phyloP scores from a whole-genome alignment of 805 yeast species.

The Candida coquimbonensis region DNA sequence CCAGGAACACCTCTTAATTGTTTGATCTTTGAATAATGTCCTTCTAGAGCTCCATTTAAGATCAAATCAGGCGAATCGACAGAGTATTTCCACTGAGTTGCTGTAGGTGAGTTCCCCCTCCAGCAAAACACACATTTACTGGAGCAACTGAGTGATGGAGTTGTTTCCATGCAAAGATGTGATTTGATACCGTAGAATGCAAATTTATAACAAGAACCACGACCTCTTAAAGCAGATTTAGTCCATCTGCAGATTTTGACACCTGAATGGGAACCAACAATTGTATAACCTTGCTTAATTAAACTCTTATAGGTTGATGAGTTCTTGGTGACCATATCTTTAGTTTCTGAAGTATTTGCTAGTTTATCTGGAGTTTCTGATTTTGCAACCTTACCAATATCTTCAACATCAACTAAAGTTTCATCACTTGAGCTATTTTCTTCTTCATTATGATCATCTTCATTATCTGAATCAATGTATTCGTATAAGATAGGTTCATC shows the following conservation, averaged over 20 bases:
- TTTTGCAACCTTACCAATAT: conserved; percentile 53
- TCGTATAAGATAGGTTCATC: conserved; percentile 62
- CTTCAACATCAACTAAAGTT: conserved; percentile 76
- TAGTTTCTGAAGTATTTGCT: conserved; percentile 26
- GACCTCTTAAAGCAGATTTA: conserved; percentile 84
- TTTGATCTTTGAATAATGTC: conserved; percentile 87
- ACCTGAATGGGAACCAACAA: conserved; percentile 92
- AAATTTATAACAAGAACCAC: conserved; percentile 90
- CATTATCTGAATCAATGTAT: conserved; percentile 50
- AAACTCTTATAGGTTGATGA: conserved; percentile 84
- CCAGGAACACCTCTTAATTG: conserved; percentile 97
- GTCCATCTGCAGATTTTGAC: conserved; percentile 97
- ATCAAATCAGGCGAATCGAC: conserved; percentile 84
- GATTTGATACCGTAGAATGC: conserved; percentile 88
- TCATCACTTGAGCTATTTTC: conserved; percentile 28
- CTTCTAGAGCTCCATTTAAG: conserved; percentile 76
- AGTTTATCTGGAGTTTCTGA: conserved; percentile 5
- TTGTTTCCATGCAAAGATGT: conserved; percentile 92
- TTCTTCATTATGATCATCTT: conserved; percentile 33
- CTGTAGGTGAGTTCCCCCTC: no score
- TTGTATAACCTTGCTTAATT: conserved; percentile 89
- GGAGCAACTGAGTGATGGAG: no score
- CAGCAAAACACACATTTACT: conserved; percentile 96
- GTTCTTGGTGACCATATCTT: conserved; percentile 84
- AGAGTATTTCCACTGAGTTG: conserved; percentile 95